Conservation (phyloP, 2,329 filamentous ascomycete species). For the Raffaelea deltoideospora region DNA sequence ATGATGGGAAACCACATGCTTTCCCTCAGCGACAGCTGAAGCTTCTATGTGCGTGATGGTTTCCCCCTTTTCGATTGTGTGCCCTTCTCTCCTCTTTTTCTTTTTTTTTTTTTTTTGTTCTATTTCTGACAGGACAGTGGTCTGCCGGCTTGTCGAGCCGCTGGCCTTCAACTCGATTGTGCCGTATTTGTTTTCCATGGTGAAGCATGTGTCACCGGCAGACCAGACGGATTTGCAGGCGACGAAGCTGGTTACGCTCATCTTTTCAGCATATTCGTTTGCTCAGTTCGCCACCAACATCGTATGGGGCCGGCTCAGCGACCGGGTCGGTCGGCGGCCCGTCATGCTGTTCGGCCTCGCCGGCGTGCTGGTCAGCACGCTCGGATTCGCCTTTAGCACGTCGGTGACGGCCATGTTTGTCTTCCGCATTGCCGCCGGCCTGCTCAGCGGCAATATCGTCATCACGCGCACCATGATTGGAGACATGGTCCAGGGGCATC, state of each 20-base stretch:
- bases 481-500: conserved; percentile 5
- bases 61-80: too few species aligned
- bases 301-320: conserved; percentile 5
- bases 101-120: too few species aligned
- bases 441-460: conserved; percentile 7
- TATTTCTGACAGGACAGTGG: too few species aligned
- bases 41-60: too few species aligned
- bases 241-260: conserved; percentile 3
- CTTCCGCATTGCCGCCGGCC: conserved; percentile 3
- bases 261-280: conserved; percentile 3
- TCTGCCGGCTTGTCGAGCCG: conserved; percentile 6
- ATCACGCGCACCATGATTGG: conserved; percentile 8
- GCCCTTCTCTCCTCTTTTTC: too few species aligned
- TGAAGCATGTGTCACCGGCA: not conserved
- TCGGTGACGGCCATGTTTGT: conserved; percentile 3
- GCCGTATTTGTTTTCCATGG: conserved; percentile 5
- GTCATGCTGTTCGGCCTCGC: conserved; percentile 5
- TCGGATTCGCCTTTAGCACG: conserved; percentile 2
- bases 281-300: conserved; percentile 6
- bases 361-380: conserved; percentile 2
- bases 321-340: conserved; percentile 5
- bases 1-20: too few species aligned
- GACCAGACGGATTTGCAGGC: conserved; percentile 3
- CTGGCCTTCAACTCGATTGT: conserved; percentile 6
- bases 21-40: too few species aligned